Conservation (phyloP, 1,284 basidiomycete species). For the Leccinum subrobustum region DNA sequence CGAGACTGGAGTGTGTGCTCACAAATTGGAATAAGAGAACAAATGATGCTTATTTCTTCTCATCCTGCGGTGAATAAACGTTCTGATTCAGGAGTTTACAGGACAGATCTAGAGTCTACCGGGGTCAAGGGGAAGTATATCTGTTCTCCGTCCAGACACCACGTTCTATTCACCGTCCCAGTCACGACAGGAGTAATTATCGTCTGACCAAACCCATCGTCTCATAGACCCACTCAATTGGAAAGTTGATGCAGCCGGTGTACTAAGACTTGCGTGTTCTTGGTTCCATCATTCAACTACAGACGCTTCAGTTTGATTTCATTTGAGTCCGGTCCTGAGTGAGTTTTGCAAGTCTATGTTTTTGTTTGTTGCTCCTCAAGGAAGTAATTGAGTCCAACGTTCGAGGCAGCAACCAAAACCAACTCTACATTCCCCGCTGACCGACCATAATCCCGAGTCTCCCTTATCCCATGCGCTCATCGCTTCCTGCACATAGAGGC, state of each 20-base stretch:
- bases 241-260: background rate
- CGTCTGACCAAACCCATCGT: background rate
- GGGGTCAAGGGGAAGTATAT: background rate
- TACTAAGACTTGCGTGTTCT: background rate
- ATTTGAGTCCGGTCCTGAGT: background rate
- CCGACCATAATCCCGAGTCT: background rate
- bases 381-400: background rate
- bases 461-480: background rate
- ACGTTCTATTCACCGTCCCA: background rate
- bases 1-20: background rate
- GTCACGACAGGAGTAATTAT: background rate
- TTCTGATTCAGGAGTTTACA: background rate
- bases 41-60: background rate
- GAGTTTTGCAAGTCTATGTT: background rate
- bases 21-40: background rate
- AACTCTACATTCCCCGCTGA: background rate
- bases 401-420: background rate
- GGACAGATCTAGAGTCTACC: background rate
- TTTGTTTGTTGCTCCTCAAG: background rate
- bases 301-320: background rate
- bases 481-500: background rate
- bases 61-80: background rate
- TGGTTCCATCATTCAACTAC: background rate
- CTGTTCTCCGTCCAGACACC: background rate
- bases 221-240: background rate